A percentile compares a stretch with the other conserved stretches of the same genome.
Evolutionary conservation across 2,329 filamentous ascomycete genomes (phyloP).

Genomic region (Cercospora sojina): DNA sequence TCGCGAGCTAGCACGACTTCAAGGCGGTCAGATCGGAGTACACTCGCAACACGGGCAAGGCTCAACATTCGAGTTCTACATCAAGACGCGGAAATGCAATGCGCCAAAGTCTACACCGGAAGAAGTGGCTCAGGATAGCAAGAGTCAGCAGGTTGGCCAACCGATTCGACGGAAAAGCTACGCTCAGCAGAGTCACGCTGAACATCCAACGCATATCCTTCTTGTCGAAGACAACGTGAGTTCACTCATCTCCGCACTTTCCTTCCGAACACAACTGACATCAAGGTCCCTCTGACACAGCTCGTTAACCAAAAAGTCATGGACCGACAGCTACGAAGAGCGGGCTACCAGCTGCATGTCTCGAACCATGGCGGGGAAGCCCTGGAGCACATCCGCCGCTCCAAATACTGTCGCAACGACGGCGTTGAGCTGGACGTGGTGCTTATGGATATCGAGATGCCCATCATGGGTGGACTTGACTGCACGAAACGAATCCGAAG

Average conservation of each 20-base stretch:
- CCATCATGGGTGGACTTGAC: slow-evolving; percentile 35
- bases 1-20: slow-evolving; percentile 64
- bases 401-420: background rate
- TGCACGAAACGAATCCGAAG: slow-evolving; percentile 30
- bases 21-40: slow-evolving; percentile 69
- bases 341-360: slow-evolving; percentile 27
- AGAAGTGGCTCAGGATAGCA: background rate
- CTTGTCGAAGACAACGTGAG: slow-evolving; percentile 42
- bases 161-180: background rate
- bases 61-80: slow-evolving; percentile 67
- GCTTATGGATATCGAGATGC: slow-evolving; percentile 38
- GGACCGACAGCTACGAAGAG: slow-evolving; percentile 24
- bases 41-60: slow-evolving; percentile 58
- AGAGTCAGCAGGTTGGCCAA: background rate
- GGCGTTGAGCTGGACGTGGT: slow-evolving; percentile 26
- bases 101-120: background rate
- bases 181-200: background rate
- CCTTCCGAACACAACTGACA: slow-evolving; percentile 34
- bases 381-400: slow-evolving; percentile 26
- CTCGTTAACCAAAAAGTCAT: slow-evolving; percentile 44
- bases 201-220: slow-evolving; percentile 42
- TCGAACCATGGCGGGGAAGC: slow-evolving; percentile 35
- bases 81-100: slow-evolving; percentile 41
- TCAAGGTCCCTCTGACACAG: slow-evolving; percentile 46
- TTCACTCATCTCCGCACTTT: slow-evolving; percentile 66